Percentiles rank a stretch among this genome's conserved stretches.
Evolutionary conservation across 768 basidiomycete genomes (phyloP).

Genomic region (Lentinus brumalis): DNA sequence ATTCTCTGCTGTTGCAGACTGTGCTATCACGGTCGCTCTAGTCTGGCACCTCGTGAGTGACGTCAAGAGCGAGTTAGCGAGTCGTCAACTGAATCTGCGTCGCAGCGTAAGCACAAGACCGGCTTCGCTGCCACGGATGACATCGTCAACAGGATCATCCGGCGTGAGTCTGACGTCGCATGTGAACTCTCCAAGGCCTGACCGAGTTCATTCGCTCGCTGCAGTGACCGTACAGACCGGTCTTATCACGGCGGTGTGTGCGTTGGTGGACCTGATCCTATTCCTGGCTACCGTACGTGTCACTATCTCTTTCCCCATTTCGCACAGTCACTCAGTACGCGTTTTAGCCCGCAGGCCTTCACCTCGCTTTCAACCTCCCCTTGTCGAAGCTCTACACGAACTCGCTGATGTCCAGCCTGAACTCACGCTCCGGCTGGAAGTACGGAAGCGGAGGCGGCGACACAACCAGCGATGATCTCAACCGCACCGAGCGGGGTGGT

Average conservation of each 20-base stretch:
- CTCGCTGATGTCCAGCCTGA: constrained; percentile 41
- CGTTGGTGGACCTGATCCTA: constrained; percentile 26
- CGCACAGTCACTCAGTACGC: not conserved
- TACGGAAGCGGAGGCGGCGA: constrained; percentile 22
- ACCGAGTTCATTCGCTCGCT: not conserved
- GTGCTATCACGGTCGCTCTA: constrained; percentile 44
- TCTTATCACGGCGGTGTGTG: constrained; percentile 37
- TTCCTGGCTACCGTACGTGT: constrained; percentile 32
- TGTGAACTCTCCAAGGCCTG: not conserved
- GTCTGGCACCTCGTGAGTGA: constrained; percentile 44
- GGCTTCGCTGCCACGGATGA: constrained; percentile 45
- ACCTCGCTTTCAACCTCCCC: constrained; percentile 39
- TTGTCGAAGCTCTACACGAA: constrained; percentile 43
- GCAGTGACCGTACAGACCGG: constrained; percentile 42
- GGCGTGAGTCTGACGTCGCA: constrained; percentile 26
- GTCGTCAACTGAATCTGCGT: not conserved
- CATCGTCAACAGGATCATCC: constrained; percentile 45
- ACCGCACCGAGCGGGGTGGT: constrained; percentile 3
- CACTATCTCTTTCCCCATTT: not conserved
- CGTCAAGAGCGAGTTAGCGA: not conserved
- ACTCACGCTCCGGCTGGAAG: constrained; percentile 38
- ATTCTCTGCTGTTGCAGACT: constrained; percentile 41
- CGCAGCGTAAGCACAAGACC: constrained; percentile 42
- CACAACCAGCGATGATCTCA: constrained; percentile 13
- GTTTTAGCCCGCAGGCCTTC: constrained; percentile 25